Evolutionary conservation across 1,139 yeast species (phyloP).

Genomic region (Magnusiomyces suaveolens): DNA sequence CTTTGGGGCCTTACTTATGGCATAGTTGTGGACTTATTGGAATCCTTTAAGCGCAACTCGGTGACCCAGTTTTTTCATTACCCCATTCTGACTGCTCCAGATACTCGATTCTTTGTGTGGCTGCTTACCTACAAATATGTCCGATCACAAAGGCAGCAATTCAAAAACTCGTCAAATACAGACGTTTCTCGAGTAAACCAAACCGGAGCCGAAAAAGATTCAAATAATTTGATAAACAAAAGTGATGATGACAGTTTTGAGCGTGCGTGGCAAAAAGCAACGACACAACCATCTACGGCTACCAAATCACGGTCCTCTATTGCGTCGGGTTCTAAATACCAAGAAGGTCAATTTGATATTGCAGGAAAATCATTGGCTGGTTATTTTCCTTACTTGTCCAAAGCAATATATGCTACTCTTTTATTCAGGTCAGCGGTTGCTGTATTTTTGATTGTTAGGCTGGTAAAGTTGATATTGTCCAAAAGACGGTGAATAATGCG

Average conservation of each 20-base stretch:
- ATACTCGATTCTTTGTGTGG: constrained; percentile 16
- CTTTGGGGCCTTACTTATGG: constrained; percentile 36
- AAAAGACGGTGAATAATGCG: neutral
- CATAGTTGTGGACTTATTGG: constrained; percentile 29
- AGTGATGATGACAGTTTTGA: neutral
- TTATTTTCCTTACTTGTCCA: constrained; percentile 12
- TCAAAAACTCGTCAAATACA: neutral
- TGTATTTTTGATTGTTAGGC: neutral
- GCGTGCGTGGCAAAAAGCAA: neutral
- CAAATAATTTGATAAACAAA: neutral
- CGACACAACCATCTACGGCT: neutral
- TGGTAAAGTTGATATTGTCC: neutral
- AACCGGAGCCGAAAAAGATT: no score
- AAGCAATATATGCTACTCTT: constrained; percentile 9
- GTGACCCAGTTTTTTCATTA: constrained; percentile 9
- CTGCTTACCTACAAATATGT: constrained; percentile 9
- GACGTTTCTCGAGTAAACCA: no score
- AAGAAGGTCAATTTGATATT: constrained; percentile 14
- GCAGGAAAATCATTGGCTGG: constrained; percentile 12
- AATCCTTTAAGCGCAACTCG: constrained; percentile 22
- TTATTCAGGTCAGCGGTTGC: constrained; percentile 2
- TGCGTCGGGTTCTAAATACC: no score
- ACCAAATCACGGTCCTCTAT: no score
- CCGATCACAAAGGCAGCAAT: constrained; percentile 2
- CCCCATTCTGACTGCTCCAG: constrained; percentile 21